Conservation (phyloP, 1,139 yeast genomes). For the Kluyveromyces sp. region DNA sequence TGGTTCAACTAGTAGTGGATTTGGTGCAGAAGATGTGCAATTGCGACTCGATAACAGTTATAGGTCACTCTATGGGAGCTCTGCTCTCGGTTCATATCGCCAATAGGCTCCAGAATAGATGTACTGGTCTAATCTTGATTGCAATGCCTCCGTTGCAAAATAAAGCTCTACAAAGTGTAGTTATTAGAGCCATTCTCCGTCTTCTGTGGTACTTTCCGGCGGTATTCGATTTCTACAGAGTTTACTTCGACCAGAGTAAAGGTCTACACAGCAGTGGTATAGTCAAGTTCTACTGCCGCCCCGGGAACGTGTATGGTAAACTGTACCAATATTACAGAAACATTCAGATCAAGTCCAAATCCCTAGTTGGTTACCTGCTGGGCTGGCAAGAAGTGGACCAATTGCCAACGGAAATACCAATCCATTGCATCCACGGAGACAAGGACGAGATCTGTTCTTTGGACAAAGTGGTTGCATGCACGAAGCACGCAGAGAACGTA, state of each 20-base stretch:
- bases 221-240: slow-evolving; percentile 25
- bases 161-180: not conserved
- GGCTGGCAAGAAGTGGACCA: slow-evolving; percentile 22
- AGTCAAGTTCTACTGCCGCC: slow-evolving; percentile 21
- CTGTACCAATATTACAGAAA: slow-evolving; percentile 27
- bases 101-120: slow-evolving; percentile 4
- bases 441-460: slow-evolving; percentile 10
- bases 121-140: not conserved
- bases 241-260: slow-evolving; percentile 26
- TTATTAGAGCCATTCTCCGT: slow-evolving; percentile 10
- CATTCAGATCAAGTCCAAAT: slow-evolving; percentile 24
- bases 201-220: slow-evolving; percentile 19
- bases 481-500: not conserved
- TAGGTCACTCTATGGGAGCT: slow-evolving; percentile 32
- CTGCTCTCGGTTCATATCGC: slow-evolving; percentile 21
- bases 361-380: slow-evolving; percentile 24
- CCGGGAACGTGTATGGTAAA: slow-evolving; percentile 19
- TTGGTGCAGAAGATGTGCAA: slow-evolving; percentile 7
- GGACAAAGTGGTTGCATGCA: slow-evolving; percentile 3
- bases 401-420: not conserved
- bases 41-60: slow-evolving; percentile 11
- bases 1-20: slow-evolving; percentile 13
- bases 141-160: slow-evolving; percentile 2
- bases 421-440: slow-evolving; percentile 9
- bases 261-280: slow-evolving; percentile 30